These are phyloP conservation scores for Pseudocercospora ulei DNA, from an alignment of 2,329 filamentous ascomycete genomes.

Conservation along the genomic window DNA sequence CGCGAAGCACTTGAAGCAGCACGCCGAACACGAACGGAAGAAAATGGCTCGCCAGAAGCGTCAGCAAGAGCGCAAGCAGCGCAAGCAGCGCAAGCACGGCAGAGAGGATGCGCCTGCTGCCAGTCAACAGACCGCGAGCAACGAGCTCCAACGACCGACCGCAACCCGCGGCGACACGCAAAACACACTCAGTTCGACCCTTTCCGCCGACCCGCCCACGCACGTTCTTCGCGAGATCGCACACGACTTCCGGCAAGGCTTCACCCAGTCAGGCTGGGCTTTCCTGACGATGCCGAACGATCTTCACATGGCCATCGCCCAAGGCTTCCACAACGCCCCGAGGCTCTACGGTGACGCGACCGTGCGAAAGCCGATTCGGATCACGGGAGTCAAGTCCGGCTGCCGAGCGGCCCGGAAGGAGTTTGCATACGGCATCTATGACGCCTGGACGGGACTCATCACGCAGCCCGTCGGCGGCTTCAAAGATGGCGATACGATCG, in stretches of 20 bases:
- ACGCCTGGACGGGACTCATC: slow-evolving; percentile 70
- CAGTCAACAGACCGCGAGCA: not conserved
- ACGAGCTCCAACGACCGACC: slow-evolving; percentile 17
- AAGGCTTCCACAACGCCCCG: slow-evolving; percentile 80
- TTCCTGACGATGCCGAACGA: slow-evolving; percentile 74
- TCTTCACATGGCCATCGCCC: slow-evolving; percentile 69
- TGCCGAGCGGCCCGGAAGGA: slow-evolving; percentile 63
- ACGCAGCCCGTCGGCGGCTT: slow-evolving; percentile 65
- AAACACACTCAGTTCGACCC: slow-evolving; percentile 24
- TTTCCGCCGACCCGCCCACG: slow-evolving; percentile 28
- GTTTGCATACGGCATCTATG: slow-evolving; percentile 55
- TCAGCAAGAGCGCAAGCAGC: slow-evolving; percentile 26
- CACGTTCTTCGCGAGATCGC: slow-evolving; percentile 37
- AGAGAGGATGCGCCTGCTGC: too few species aligned
- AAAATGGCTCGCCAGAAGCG: slow-evolving; percentile 35
- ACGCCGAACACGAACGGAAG: slow-evolving; percentile 45
- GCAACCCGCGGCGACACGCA: slow-evolving; percentile 21
- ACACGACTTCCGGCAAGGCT: slow-evolving; percentile 55
- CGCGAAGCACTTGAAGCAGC: slow-evolving; percentile 49
- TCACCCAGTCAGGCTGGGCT: slow-evolving; percentile 63
- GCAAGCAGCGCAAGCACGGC: slow-evolving; percentile 17
- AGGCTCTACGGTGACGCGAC: slow-evolving; percentile 75
- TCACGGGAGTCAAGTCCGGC: slow-evolving; percentile 66
- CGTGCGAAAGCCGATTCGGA: slow-evolving; percentile 63
- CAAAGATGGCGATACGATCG: slow-evolving; percentile 41